Conservation (phyloP, 2,329 filamentous ascomycete species). For the Myriosclerotinia curreyana region DNA sequence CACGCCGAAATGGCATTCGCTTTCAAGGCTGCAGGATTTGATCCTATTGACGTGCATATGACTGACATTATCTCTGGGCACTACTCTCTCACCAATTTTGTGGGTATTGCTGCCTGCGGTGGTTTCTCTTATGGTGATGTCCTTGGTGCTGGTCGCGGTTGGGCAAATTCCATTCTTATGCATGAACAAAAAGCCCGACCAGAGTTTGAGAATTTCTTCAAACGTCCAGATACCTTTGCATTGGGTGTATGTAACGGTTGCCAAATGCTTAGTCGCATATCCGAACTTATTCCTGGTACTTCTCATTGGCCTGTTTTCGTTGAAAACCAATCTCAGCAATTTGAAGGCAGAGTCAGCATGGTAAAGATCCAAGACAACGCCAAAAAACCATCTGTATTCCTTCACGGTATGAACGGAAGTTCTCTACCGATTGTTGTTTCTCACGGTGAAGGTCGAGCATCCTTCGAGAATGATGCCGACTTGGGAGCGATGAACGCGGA, state of each 20-base stretch:
- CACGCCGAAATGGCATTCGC: slow-evolving; percentile 98
- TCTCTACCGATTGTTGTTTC: slow-evolving; percentile 82
- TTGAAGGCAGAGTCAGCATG: slow-evolving; percentile 86
- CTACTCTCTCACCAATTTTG: slow-evolving; percentile 71
- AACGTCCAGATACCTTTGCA: slow-evolving; percentile 82
- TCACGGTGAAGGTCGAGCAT: slow-evolving; percentile 85
- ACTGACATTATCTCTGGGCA: slow-evolving; percentile 80
- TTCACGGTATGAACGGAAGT: slow-evolving; percentile 82
- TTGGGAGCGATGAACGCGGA: slow-evolving; percentile 57
- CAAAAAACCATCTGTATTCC: slow-evolving; percentile 70
- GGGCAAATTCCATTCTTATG: slow-evolving; percentile 89
- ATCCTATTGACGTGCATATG: slow-evolving; percentile 94
- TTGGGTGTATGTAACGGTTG: slow-evolving; percentile 97
- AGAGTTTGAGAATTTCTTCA: slow-evolving; percentile 84
- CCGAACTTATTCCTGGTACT: slow-evolving; percentile 82
- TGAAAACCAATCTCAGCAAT: slow-evolving; percentile 80
- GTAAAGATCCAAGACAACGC: slow-evolving; percentile 68
- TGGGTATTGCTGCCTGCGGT: slow-evolving; percentile 88
- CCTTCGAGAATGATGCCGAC: slow-evolving; percentile 56
- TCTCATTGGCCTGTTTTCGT: slow-evolving; percentile 82
- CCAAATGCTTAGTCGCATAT: slow-evolving; percentile 84
- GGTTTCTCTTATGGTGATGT: slow-evolving; percentile 91
- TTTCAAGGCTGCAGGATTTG: slow-evolving; percentile 87
- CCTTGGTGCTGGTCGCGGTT: slow-evolving; percentile 91
- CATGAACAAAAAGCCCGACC: slow-evolving; percentile 69